Evolutionary conservation across 345 rosid species (phyloP), one percentile per base, ranked within the genome.

Genomic region (Rhizophora mangle): DNA sequence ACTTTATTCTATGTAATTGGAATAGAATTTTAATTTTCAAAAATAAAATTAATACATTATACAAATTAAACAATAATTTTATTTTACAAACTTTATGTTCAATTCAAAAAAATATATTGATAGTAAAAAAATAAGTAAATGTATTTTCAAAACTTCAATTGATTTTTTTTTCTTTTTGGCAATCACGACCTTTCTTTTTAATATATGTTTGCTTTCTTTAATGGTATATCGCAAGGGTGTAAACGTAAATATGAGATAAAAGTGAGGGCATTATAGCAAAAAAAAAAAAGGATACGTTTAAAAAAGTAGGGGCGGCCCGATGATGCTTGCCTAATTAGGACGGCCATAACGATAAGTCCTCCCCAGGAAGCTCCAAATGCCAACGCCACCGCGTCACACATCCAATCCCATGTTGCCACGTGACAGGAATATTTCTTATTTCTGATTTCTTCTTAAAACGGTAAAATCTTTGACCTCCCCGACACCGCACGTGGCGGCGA

Each of bases 401-500:
- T 0, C 79, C 74, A 81, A 62, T 74, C 1, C 52, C 0, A 29
- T 32, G 1, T 0, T 0, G 67, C 58, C 84, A 77, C 43, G 69
- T 74, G 52, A 64, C 29, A n/a, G 6, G 0, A 7, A n/a, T 0
- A 37, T 0, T 6, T 56, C 13, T 31, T 39, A 5, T 26, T 1
- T 21, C 10, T 27, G 30, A 15, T 31, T 63, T 47, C 37, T 46
- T 2, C 7, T 63, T 43, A 4, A 19, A 20, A 24, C 37, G 8
- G 43, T 30, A 8, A 6, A 52, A 34, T 62, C 68, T 47, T 75
- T 75, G 77, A 79, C 79, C 74, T 65, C 31, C 64, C 68, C 60
- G 71, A 67, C 79, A 74, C 36, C 74, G 67, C 74, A 77, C 81
- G 79, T 77, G 79, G 76, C 71, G 63, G 73, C 73, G 75, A 32